These are phyloP conservation scores for Cryptosporidium muris DNA, from an alignment of 169 alveolate species.

Conservation along the genomic window DNA sequence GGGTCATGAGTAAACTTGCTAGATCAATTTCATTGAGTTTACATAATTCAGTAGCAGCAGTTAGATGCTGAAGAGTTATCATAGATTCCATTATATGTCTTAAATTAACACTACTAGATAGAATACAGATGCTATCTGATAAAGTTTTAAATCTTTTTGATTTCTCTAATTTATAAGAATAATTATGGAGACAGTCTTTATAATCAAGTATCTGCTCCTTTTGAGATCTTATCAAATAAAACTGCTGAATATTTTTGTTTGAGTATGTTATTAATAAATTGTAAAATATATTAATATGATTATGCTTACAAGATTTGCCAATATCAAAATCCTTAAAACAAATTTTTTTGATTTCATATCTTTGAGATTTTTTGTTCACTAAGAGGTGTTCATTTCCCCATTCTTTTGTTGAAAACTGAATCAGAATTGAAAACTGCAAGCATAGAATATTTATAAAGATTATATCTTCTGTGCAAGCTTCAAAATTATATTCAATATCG, in stretches of 20 bases:
- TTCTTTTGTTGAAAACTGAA: constrained; percentile 17
- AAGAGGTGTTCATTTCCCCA: no score
- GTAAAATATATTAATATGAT: no score
- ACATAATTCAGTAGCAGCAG: constrained; percentile 1
- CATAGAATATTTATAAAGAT: not conserved
- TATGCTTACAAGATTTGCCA: not conserved
- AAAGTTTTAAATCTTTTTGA: not conserved
- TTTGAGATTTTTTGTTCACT: no score
- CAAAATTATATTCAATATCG: not conserved
- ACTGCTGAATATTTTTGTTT: no score
- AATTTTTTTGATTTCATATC: no score
- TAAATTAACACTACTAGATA: constrained; percentile 23
- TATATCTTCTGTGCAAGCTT: not conserved
- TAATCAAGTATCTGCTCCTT: no score
- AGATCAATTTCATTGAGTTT: constrained; percentile 13
- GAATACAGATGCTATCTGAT: constrained; percentile 2
- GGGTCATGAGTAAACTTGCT: constrained; percentile 24
- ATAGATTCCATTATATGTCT: constrained; percentile 15
- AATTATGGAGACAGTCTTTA: no score
- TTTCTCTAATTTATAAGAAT: no score
- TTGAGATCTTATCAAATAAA: no score
- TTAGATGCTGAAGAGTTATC: constrained; percentile 20
- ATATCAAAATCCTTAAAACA: not conserved
- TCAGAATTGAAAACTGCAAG: not conserved
- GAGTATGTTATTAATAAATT: no score